Evolutionary conservation across 108 stramenopile genomes (phyloP), one percentile per base, ranked within the genome.

Genomic region (Pseudonitzschia multiseries): DNA sequence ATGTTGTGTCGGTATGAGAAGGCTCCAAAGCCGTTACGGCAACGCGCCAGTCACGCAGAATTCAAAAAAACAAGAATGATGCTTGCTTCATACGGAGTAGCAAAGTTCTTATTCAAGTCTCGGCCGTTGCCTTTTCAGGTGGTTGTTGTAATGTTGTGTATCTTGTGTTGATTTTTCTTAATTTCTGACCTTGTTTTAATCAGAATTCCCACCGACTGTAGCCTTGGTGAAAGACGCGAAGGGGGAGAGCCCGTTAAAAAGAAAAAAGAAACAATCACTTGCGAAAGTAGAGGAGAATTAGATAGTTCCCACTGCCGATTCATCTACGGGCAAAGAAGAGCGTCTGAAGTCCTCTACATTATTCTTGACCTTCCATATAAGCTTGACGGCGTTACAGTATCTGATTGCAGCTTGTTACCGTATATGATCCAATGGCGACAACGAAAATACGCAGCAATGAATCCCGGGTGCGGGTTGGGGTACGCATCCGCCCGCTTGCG

Each of bases 401-500:
- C 54, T 1, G 24, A 24, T 3, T 26, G 20, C 20, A 24, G 26
- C 54, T n/a, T n/a, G n/a, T n/a, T n/a, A 56, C 24, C 2, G 24
- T 56, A 8, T 56, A 2, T 40, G 13, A 33, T 62, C 18, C 61
- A 29, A 40, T 40, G 61, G 6, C 61, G 61, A 40, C 18, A 62
- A 62, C 61, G 17, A 62, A 40, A n/a, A 33, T 2, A 48, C 42
- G 28, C 66, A 44, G 43, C 21, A 67, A 67, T 27, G 66, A 22
- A 9, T 67, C 66, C 24, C 43, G 66, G 18, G 93, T 94, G 8
- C 82, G 89, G 1, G 93, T 94, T 27, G 93, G 83, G 27, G 91
- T 94, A 29, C 81, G 93, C 50, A 79, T 94, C 43, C 84, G 93
- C 4, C 93, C 93, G 21, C 56, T 94, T 66, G 87, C 89, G 29